These are phyloP conservation scores for Umbelopsis sp. DNA, from an alignment of 371 early-diverging fungal species.

Conservation along the genomic window DNA sequence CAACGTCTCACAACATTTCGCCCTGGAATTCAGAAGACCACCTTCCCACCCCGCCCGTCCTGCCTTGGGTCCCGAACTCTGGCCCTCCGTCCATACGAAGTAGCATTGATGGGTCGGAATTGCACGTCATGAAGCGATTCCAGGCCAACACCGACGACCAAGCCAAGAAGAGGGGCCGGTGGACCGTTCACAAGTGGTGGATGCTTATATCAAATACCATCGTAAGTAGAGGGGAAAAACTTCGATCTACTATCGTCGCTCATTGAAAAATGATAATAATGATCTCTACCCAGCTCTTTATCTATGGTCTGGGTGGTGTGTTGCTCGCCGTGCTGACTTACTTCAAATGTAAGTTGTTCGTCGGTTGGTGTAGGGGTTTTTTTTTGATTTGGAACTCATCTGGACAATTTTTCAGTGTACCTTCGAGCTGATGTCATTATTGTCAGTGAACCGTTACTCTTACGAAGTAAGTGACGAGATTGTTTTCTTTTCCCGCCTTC, in stretches of 20 bases:
- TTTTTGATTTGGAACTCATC: too few relatives aligned
- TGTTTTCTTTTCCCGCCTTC: neutral
- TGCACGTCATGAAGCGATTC: conserved; percentile 49
- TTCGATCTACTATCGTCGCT: neutral
- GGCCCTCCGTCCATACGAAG: neutral
- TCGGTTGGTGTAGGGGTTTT: too few relatives aligned
- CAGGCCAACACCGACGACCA: conserved; percentile 26
- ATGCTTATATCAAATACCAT: conserved; percentile 55
- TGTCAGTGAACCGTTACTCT: conserved; percentile 45
- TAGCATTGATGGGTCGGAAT: conserved; percentile 31
- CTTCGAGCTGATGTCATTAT: conserved; percentile 49
- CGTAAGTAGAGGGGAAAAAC: conserved; percentile 29
- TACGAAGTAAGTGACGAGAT: conserved; percentile 42
- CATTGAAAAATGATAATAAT: neutral
- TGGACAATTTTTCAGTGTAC: conserved; percentile 32
- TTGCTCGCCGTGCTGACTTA: conserved; percentile 43
- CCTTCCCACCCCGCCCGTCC: neutral
- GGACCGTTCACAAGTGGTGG: conserved; percentile 60
- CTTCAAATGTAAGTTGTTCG: conserved; percentile 46
- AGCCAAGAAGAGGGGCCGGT: conserved; percentile 42
- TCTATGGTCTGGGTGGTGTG: conserved; percentile 45
- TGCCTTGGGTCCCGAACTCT: neutral
- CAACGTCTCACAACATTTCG: neutral
- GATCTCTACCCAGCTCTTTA: conserved; percentile 41
- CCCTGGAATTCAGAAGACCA: neutral